Evolutionary conservation across 2,329 filamentous ascomycete genomes (phyloP), one percentile per base, ranked within the genome.

Genomic region (Escovopsis weberi): DNA sequence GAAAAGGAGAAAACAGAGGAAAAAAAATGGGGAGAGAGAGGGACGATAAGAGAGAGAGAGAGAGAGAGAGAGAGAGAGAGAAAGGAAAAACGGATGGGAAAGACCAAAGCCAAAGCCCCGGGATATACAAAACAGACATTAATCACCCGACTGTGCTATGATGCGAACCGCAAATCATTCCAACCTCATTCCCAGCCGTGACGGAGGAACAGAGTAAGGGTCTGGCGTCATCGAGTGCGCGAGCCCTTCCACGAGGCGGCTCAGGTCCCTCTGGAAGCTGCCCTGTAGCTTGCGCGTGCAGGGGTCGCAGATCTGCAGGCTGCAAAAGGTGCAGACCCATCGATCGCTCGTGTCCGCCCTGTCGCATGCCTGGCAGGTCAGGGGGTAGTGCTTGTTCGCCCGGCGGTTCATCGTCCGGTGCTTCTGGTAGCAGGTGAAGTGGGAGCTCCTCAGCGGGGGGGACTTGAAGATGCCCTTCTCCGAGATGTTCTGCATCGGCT

Each of bases 301-400:
- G 2, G 57, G 48, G 30, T 62, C 60, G 55, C 74, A 78, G 44
- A 76, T 64, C 41, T 71, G 66, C 39, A 75, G 50, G 45, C 65
- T 61, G 55, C 72, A 75, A 54, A 67, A 71, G 12, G 57, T 56
- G 53, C 72, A 75, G 18, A 60, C 61, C 56, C 59, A 68, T 33
- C 72, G 66, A 47, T 65, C 57, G 37, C 65, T 61, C 6, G 53
- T 50, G 44, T 74, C 69, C 40, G 61, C 58, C 44, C 59, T 61
- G 41, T 63, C 62, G 55, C 74, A 78, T 4, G 67, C 63, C 55
- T 74, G 69, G 53, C 74, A 78, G 10, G 68, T 62, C 18, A 76
- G 59, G 2, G 72, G 63, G 51, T 74, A 70, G 50, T 65, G 54
- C 38, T 53, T 56, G 54, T 77, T 76, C 46, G 59, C 58, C 42